Conservation (phyloP, 2,329 filamentous ascomycete species). For the Penicillium fuscoglaucum region DNA sequence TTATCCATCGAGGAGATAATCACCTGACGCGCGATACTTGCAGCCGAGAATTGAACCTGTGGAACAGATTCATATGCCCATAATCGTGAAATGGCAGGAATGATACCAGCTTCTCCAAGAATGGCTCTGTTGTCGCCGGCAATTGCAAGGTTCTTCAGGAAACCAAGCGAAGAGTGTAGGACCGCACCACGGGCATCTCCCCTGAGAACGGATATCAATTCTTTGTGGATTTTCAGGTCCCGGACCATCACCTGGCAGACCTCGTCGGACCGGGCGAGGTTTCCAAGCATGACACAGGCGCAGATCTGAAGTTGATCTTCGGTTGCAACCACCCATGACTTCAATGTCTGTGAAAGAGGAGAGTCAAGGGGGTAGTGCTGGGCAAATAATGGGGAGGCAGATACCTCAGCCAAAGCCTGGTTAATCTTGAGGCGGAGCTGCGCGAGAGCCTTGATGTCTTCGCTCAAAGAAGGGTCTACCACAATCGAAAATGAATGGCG, state of each 20-base stretch:
- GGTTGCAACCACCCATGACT: slow-evolving; percentile 41
- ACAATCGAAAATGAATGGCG: slow-evolving; percentile 32
- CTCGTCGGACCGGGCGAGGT: slow-evolving; percentile 47
- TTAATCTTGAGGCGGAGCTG: slow-evolving; percentile 43
- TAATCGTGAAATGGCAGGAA: slow-evolving; percentile 41
- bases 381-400: slow-evolving; percentile 39
- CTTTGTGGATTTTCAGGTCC: slow-evolving; percentile 41
- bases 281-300: slow-evolving; percentile 51
- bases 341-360: slow-evolving; percentile 37
- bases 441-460: slow-evolving; percentile 38
- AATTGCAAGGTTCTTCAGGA: slow-evolving; percentile 52
- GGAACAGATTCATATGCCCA: slow-evolving; percentile 46
- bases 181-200: slow-evolving; percentile 42
- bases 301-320: slow-evolving; percentile 49
- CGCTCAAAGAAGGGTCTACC: slow-evolving; percentile 28
- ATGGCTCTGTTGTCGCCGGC: slow-evolving; percentile 42
- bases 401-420: slow-evolving; percentile 44
- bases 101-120: slow-evolving; percentile 42
- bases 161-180: slow-evolving; percentile 47
- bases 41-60: slow-evolving; percentile 47
- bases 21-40: slow-evolving; percentile 43
- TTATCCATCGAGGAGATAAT: slow-evolving; percentile 42
- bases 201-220: slow-evolving; percentile 43
- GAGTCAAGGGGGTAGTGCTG: slow-evolving; percentile 42
- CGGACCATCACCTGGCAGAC: slow-evolving; percentile 45